These are phyloP conservation scores for Boletellus ananas DNA, from an alignment of 768 basidiomycete species.

Conservation along the genomic window DNA sequence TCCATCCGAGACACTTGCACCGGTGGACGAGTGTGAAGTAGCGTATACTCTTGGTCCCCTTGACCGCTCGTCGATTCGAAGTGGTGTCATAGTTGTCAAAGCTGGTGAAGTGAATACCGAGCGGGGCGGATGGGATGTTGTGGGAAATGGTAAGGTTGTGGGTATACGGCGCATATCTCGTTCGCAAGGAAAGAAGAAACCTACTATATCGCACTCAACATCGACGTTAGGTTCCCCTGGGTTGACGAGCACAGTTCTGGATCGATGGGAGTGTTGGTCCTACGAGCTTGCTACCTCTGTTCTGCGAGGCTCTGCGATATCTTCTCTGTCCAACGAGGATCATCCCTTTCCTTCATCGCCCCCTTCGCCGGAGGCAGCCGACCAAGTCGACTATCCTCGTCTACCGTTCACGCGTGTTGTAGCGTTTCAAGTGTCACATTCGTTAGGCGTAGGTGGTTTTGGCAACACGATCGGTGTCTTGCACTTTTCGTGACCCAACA, in stretches of 20 bases:
- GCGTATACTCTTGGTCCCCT: slow-evolving; percentile 32
- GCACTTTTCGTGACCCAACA: slow-evolving; percentile 21
- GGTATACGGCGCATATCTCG: slow-evolving; percentile 71
- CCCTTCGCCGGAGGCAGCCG: neutral
- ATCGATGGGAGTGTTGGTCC: slow-evolving; percentile 82
- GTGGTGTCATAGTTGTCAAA: slow-evolving; percentile 51
- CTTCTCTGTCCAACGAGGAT: slow-evolving; percentile 37
- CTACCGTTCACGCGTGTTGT: slow-evolving; percentile 81
- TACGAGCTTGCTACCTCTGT: slow-evolving; percentile 55
- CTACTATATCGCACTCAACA: slow-evolving; percentile 9
- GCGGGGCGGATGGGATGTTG: slow-evolving; percentile 74
- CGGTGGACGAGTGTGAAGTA: slow-evolving; percentile 31
- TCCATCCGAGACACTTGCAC: slow-evolving; percentile 43
- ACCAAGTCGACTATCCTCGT: slow-evolving; percentile 39
- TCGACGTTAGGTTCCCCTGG: slow-evolving; percentile 32
- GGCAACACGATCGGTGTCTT: slow-evolving; percentile 56
- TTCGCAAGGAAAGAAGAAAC: slow-evolving; percentile 30
- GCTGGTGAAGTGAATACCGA: slow-evolving; percentile 61
- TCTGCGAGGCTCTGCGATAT: slow-evolving; percentile 50
- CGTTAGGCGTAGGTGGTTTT: slow-evolving; percentile 64
- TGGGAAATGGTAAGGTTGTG: slow-evolving; percentile 46
- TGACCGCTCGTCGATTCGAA: slow-evolving; percentile 34
- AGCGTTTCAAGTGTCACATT: slow-evolving; percentile 48
- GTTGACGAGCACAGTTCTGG: slow-evolving; percentile 60
- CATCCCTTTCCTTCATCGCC: slow-evolving; percentile 4